Conservation (phyloP, 169 alveolate genomes). For the Babesia caballi region DNA sequence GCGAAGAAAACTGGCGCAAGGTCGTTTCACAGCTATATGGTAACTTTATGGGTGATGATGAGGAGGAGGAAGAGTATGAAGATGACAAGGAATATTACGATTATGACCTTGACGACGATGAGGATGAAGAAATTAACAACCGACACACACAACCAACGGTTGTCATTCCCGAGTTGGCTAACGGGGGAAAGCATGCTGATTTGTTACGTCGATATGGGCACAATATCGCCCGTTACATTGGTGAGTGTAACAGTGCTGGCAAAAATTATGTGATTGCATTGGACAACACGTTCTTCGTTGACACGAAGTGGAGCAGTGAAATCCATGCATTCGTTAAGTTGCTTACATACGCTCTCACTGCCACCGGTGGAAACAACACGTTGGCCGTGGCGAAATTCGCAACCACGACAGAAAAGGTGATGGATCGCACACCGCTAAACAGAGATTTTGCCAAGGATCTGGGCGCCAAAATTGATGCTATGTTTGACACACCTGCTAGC, state of each 20-base stretch:
- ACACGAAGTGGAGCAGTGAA: neutral
- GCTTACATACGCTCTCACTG: constrained; percentile 30
- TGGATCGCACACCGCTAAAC: neutral
- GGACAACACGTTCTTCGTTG: neutral
- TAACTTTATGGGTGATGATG: too few relatives aligned
- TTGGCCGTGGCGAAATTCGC: constrained; percentile 32
- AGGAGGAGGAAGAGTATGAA: too few relatives aligned
- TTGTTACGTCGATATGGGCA: neutral
- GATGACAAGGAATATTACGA: too few relatives aligned
- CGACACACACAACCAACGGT: too few relatives aligned
- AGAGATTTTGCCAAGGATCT: neutral
- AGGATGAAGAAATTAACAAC: too few relatives aligned
- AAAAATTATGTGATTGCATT: constrained; percentile 9
- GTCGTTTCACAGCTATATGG: too few relatives aligned
- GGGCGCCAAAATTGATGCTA: neutral
- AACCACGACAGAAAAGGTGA: neutral
- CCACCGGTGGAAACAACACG: neutral
- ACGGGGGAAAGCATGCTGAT: too few relatives aligned
- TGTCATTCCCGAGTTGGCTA: too few relatives aligned
- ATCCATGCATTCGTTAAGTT: constrained; percentile 16
- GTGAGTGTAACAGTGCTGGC: neutral
- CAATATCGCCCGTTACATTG: neutral
- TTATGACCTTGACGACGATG: too few relatives aligned
- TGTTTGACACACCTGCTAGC: constrained; percentile 7
- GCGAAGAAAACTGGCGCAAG: too few relatives aligned